Evolutionary conservation across 352 stramenopile genomes (phyloP), one percentile per base, ranked within the genome.

Genomic region (Phytopythium delawarense): DNA sequence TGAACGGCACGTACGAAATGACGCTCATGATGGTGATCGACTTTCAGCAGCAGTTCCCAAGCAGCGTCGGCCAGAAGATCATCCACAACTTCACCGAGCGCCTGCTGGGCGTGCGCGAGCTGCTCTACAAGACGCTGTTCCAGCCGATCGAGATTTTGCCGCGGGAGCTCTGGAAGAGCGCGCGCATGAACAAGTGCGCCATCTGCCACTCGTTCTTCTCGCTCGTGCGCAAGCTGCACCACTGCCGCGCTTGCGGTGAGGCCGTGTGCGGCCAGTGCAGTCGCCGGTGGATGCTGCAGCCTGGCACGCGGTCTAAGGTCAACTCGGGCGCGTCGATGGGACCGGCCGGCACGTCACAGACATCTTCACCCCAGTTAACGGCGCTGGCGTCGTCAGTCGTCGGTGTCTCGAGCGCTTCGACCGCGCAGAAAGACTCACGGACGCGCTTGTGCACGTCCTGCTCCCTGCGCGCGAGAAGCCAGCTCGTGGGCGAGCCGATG

Each of bases 41-140:
- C 65, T 94, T 94, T 67, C 81, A 92, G 69, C 75, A 91, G 52
- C 83, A 91, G 52, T 92, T 94, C 55, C 67, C 74, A 18, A 78
- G 62, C 42, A 76, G 66, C 28, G 72, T 92, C 7, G 75, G 69
- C 52, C 67, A 76, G 18, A 85, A 88, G 54, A 89, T 94, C 44
- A 84, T 94, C 51, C 69, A 87, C 50, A 90, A 85, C 59, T 94
- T 91, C 61, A 90, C 81, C 0, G 79, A 84, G 37, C 73, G 86
- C 30, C 79, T 94, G n/a, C 71, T 89, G 32, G 83, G 83, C 37
- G 90, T 94, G 23, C 86, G 86, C 50, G 82, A 94, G 56, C 68
- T 91, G 52, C 78, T 94, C 7, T 92, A 88, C 66, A 92, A 91
- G 63, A 94, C 86, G 51, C 77, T 94, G 1, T 92, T 92, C 62